A percentile compares a stretch with the other conserved stretches of the same genome.
Conservation (phyloP, 441 rosid genomes). For the Omphalea diandra region DNA sequence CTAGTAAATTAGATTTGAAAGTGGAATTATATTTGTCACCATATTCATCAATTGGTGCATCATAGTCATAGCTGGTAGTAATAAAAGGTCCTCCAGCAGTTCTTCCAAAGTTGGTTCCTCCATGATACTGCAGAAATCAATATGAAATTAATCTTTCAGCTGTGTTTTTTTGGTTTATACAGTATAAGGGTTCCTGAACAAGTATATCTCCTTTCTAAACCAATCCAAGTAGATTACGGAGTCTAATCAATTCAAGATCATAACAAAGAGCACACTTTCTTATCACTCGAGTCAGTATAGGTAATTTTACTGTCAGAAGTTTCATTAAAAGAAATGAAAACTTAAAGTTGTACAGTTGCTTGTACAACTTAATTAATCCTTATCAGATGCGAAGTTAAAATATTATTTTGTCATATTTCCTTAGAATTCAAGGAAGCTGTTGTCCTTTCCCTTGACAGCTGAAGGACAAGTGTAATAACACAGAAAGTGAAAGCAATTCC, state of each 20-base stretch:
- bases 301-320: not conserved
- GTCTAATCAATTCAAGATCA: too few relatives aligned
- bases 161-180: too few relatives aligned
- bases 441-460: slow-evolving; percentile 7
- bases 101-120: slow-evolving; percentile 97
- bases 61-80: slow-evolving; percentile 92
- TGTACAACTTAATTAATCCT: not conserved
- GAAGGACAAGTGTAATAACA: not conserved
- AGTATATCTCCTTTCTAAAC: too few relatives aligned
- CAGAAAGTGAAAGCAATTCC: slow-evolving; percentile 6
- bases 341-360: not conserved
- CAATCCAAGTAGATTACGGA: too few relatives aligned
- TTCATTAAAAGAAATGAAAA: slow-evolving; percentile 4
- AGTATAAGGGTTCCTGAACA: too few relatives aligned
- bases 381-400: slow-evolving; percentile 25
- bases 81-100: slow-evolving; percentile 96
- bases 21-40: slow-evolving; percentile 40
- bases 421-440: slow-evolving; percentile 22
- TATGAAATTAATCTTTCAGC: slow-evolving; percentile 8
- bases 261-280: too few relatives aligned
- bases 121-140: slow-evolving; percentile 62
- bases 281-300: too few relatives aligned
- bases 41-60: slow-evolving; percentile 95
- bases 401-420: too few relatives aligned
- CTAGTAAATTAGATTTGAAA: slow-evolving; percentile 10